Conservation (phyloP, 2,329 filamentous ascomycete species). For the Lachnellula cervina region DNA sequence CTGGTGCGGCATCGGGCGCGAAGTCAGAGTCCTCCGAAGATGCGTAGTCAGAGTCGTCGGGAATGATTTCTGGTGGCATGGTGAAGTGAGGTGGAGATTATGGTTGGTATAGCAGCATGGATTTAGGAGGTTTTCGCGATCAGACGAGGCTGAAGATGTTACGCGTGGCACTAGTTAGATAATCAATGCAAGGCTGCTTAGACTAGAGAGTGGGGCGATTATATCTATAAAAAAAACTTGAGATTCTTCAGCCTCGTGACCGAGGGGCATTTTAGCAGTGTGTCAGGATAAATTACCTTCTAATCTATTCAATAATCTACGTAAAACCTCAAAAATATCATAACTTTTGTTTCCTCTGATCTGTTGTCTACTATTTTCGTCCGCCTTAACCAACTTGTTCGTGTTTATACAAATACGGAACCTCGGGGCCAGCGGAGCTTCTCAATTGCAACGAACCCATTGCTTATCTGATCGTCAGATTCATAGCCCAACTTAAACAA, state of each 20-base stretch:
- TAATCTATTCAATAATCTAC: too few species aligned
- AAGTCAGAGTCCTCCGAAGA: constrained; percentile 74
- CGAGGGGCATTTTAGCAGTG: background rate
- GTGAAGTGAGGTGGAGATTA: constrained; percentile 17
- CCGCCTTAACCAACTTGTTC: too few species aligned
- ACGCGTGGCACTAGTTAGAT: background rate
- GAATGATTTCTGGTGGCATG: constrained; percentile 29
- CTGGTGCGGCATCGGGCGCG: constrained; percentile 49
- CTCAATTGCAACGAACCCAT: too few species aligned
- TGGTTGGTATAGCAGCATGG: background rate
- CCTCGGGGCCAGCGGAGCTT: too few species aligned
- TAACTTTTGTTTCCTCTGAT: too few species aligned
- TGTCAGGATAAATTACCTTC: background rate
- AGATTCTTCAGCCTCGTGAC: background rate
- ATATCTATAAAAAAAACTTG: too few species aligned
- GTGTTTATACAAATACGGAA: too few species aligned
- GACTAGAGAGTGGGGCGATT: background rate
- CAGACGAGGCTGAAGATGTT: constrained; percentile 1
- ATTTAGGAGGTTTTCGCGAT: constrained; percentile 1
- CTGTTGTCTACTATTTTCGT: too few species aligned
- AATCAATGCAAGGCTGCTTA: background rate
- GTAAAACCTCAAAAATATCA: too few species aligned
- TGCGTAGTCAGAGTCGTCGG: constrained; percentile 49
- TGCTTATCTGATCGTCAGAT: too few species aligned
- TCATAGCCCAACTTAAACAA: too few species aligned